These are phyloP conservation scores for Pezizomycotina sp. DNA, from an alignment of 2,329 filamentous ascomycete species.

Conservation along the genomic window DNA sequence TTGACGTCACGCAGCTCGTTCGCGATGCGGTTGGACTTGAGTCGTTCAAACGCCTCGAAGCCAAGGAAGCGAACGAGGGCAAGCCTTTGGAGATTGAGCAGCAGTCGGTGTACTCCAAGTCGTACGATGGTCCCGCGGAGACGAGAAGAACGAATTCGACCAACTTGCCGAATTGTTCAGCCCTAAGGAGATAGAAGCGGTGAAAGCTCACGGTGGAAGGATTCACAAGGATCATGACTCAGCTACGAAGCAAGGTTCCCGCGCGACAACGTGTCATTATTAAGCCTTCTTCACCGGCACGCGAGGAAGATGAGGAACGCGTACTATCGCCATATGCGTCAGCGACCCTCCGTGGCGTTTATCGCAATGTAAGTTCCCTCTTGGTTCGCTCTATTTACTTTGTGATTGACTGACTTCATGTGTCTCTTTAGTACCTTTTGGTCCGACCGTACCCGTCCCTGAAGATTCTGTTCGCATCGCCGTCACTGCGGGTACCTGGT, in stretches of 20 bases:
- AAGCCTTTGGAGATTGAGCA: slow-evolving; percentile 17
- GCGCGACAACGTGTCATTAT: slow-evolving; percentile 30
- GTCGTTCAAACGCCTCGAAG: slow-evolving; percentile 38
- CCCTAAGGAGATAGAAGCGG: slow-evolving; percentile 46
- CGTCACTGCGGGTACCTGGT: slow-evolving; percentile 48
- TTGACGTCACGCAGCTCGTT: slow-evolving; percentile 52
- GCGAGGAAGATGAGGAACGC: too few relatives aligned
- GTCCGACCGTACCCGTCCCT: slow-evolving; percentile 49
- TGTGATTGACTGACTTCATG: background rate
- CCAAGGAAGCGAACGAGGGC: slow-evolving; percentile 23
- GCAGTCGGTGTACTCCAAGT: slow-evolving; percentile 8
- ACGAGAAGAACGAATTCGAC: slow-evolving; percentile 45
- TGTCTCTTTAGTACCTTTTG: slow-evolving; percentile 44
- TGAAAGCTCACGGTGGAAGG: slow-evolving; percentile 45
- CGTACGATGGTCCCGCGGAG: slow-evolving; percentile 6
- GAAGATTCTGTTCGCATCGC: slow-evolving; percentile 52
- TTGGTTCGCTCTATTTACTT: background rate
- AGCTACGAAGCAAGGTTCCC: too few relatives aligned
- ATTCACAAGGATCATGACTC: slow-evolving; percentile 37
- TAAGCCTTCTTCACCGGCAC: slow-evolving; percentile 26
- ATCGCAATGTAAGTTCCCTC: slow-evolving; percentile 37
- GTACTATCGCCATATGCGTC: too few relatives aligned
- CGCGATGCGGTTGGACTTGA: slow-evolving; percentile 51
- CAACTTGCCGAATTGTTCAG: slow-evolving; percentile 56
- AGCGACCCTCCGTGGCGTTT: slow-evolving; percentile 35